These are phyloP conservation scores for Stephanodiscus triporus DNA, from an alignment of 108 stramenopile genomes.

Conservation along the genomic window DNA sequence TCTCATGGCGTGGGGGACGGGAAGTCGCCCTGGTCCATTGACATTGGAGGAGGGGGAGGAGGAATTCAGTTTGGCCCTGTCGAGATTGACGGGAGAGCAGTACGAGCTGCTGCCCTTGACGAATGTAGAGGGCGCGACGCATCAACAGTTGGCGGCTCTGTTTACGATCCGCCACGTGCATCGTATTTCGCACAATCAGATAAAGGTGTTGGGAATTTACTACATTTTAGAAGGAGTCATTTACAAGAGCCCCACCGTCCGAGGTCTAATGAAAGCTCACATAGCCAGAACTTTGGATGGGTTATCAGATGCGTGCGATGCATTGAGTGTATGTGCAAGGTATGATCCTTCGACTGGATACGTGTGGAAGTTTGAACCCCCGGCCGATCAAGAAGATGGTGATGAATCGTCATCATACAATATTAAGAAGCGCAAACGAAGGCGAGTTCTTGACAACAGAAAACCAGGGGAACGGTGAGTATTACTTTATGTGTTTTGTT, in stretches of 20 bases:
- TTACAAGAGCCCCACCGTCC: slow-evolving; percentile 79
- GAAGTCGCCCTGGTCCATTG: slow-evolving; percentile 61
- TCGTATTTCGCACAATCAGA: slow-evolving; percentile 57
- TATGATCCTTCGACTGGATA: slow-evolving; percentile 83
- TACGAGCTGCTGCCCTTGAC: slow-evolving; percentile 79
- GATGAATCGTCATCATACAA: slow-evolving; percentile 57
- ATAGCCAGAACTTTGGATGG: slow-evolving; percentile 71
- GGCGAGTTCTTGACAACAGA: slow-evolving; percentile 75
- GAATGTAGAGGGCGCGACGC: slow-evolving; percentile 50
- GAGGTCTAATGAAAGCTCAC: slow-evolving; percentile 83
- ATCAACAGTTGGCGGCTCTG: slow-evolving; percentile 67
- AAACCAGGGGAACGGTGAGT: slow-evolving; percentile 65
- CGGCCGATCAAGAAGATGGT: slow-evolving; percentile 46
- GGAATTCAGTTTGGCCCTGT: slow-evolving; percentile 64
- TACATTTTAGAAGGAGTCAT: slow-evolving; percentile 89
- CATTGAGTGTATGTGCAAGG: slow-evolving; percentile 72
- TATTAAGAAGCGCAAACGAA: slow-evolving; percentile 57
- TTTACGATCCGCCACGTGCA: slow-evolving; percentile 84
- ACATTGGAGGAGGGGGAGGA: slow-evolving; percentile 77
- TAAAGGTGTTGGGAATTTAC: slow-evolving; percentile 79
- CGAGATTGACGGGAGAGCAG: slow-evolving; percentile 75
- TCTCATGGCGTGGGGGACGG: slow-evolving; percentile 71
- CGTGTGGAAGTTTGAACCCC: slow-evolving; percentile 72
- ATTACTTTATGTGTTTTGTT: background rate
- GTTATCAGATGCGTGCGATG: slow-evolving; percentile 71